Percentiles rank a stretch among this genome's conserved stretches.
Conservation (phyloP, 805 yeast species). For the Kodamaea jinghongensis region DNA sequence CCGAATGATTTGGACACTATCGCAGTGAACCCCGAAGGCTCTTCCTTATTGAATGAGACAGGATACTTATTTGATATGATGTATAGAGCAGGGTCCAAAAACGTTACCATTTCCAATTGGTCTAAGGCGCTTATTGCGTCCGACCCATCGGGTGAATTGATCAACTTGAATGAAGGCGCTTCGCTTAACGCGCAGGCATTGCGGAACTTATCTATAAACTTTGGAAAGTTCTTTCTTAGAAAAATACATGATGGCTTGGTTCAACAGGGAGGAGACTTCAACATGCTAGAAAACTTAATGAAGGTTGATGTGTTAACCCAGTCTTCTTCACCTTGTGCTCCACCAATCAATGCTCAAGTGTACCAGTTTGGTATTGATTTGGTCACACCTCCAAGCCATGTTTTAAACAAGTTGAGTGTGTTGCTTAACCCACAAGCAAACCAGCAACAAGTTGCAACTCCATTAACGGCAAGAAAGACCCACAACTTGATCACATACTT, state of each 20-base stretch:
- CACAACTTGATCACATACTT: constrained; percentile 45
- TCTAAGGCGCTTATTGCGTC: constrained; percentile 38
- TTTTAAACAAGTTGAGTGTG: constrained; percentile 21
- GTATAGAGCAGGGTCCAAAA: constrained; percentile 67
- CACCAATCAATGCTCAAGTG: constrained; percentile 27
- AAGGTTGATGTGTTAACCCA: constrained; percentile 45
- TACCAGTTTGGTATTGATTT: constrained; percentile 44
- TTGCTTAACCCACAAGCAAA: constrained; percentile 14
- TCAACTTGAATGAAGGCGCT: constrained; percentile 49
- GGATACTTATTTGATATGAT: constrained; percentile 94
- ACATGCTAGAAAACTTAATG: constrained; percentile 28
- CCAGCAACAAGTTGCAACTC: constrained; percentile 13
- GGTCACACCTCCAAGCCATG: constrained; percentile 33
- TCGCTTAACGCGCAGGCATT: constrained; percentile 43
- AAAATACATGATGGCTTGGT: constrained; percentile 51
- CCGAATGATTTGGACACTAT: constrained; percentile 37
- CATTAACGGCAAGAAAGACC: constrained; percentile 14
- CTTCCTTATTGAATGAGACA: constrained; percentile 69
- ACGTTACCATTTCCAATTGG: constrained; percentile 78
- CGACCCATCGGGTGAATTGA: constrained; percentile 51
- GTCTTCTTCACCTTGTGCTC: constrained; percentile 33
- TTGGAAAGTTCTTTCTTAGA: constrained; percentile 58
- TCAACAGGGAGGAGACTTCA: constrained; percentile 17
- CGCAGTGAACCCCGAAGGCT: constrained; percentile 34
- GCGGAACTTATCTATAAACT: constrained; percentile 47